Evolutionary conservation across 768 basidiomycete species (phyloP), one percentile per base, ranked within the genome.

Genomic region (Chlorophyllum brunneum): DNA sequence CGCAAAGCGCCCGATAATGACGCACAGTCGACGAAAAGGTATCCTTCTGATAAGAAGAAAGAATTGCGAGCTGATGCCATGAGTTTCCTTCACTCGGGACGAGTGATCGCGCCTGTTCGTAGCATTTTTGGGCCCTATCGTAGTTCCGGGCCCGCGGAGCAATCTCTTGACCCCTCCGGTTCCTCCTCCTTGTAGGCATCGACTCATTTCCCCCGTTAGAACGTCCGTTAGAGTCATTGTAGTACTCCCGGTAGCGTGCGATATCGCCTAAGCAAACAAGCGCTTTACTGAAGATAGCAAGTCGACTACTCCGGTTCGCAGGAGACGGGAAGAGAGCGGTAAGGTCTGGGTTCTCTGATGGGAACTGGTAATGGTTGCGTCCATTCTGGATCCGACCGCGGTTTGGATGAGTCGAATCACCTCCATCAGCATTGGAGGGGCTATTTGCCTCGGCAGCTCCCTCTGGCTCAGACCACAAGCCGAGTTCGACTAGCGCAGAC

Each of bases 11-110:
- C 26, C 93, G 86, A 64, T 94, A 94, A 66, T 98, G 95, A 67
- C 93, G 87, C 46, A 88, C 78, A 7, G 92, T 71, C 26, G 90
- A 85, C 27, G 74, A 69, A 61, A 95, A 93, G n/a, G 79, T 74
- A 67, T 98, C 92, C 56, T 80, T 78, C 59, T 86, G 77, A 66
- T 97, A 95, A 4, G 86, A 83, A 2, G 92, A 81, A 27, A 98
- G 79, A 54, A 98, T 95, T 3, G 95, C 97, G 16, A 98, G 82
- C 67, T 98, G 97, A 65, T 98, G 95, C 16, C 88, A 95, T 0
- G 97, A 82, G 62, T 98, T 95, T 58, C 95, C 97, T 58, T 95
- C 91, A 50, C 86, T 76, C 0, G 97, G 95, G 5, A 89, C 72
- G 7, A 99, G 76, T 26, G 85, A 63, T 34, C 87, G 78, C 2